These are phyloP conservation scores for Cyberlindnera americana DNA, from an alignment of 805 yeast species.

Conservation along the genomic window DNA sequence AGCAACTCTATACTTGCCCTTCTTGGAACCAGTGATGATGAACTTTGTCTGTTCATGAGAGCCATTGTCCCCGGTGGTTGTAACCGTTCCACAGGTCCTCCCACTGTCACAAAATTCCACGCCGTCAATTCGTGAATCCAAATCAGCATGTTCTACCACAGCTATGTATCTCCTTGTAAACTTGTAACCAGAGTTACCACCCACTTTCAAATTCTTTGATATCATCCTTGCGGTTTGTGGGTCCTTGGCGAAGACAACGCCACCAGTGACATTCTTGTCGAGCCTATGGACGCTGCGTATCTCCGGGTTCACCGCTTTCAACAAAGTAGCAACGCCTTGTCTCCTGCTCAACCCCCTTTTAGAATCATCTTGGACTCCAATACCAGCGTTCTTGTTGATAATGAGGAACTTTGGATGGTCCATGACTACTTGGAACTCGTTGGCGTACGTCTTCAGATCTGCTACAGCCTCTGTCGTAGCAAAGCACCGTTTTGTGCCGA, in stretches of 20 bases:
- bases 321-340: constrained; percentile 14
- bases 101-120: constrained; percentile 1
- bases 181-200: constrained; percentile 35
- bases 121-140: neutral
- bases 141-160: constrained; percentile 6
- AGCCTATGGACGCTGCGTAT: constrained; percentile 36
- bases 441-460: neutral
- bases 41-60: constrained; percentile 15
- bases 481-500: no score
- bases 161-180: constrained; percentile 36
- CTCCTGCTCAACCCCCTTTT: constrained; percentile 10
- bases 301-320: constrained; percentile 8
- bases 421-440: constrained; percentile 10
- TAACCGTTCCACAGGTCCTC: constrained; percentile 3
- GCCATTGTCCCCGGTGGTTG: constrained; percentile 2
- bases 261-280: constrained; percentile 40
- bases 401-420: constrained; percentile 17
- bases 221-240: constrained; percentile 32
- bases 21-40: constrained; percentile 4
- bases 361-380: constrained; percentile 32
- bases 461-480: no score
- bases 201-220: constrained; percentile 30
- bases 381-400: constrained; percentile 36
- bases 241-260: constrained; percentile 34
- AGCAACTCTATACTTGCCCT: constrained; percentile 22